Conservation (phyloP, 495 filamentous ascomycete species). For the Tuber melanosporum region DNA sequence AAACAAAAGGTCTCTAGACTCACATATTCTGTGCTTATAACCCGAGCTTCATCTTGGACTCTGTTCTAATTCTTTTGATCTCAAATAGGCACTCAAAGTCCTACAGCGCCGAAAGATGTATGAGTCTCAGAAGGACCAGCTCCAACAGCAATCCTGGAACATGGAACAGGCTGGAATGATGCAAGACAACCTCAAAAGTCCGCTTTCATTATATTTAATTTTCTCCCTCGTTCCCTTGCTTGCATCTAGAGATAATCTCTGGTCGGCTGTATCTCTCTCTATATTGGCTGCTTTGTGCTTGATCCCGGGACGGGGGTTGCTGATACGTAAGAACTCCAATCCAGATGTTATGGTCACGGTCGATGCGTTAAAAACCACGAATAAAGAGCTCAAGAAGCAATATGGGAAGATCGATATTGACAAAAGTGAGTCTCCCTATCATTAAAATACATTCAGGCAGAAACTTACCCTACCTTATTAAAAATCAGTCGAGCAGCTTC, state of each 20-base stretch:
- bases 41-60: background rate
- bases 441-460: background rate
- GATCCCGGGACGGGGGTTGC: conserved; percentile 21
- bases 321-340: conserved; percentile 28
- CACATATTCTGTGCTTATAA: background rate
- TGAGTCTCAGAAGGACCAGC: conserved; percentile 88
- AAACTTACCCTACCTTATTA: conserved; percentile 14
- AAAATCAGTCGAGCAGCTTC: conserved; percentile 67
- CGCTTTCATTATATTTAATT: conserved; percentile 20
- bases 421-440: conserved; percentile 52
- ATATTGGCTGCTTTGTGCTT: conserved; percentile 15
- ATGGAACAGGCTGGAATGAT: conserved; percentile 99
- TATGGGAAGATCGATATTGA: conserved; percentile 96
- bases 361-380: conserved; percentile 93
- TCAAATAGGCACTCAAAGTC: conserved; percentile 67
- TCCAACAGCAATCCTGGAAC: conserved; percentile 94
- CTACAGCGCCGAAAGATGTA: conserved; percentile 95
- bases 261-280: conserved; percentile 8
- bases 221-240: conserved; percentile 9
- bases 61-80: background rate
- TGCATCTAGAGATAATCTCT: conserved; percentile 1
- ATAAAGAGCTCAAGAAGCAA: conserved; percentile 87
- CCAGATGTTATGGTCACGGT: conserved; percentile 89
- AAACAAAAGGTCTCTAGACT: conserved; percentile 59
- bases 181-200: conserved; percentile 92